Evolutionary conservation across 805 yeast genomes (phyloP).

Genomic region (Wickerhamiella lipophila): DNA sequence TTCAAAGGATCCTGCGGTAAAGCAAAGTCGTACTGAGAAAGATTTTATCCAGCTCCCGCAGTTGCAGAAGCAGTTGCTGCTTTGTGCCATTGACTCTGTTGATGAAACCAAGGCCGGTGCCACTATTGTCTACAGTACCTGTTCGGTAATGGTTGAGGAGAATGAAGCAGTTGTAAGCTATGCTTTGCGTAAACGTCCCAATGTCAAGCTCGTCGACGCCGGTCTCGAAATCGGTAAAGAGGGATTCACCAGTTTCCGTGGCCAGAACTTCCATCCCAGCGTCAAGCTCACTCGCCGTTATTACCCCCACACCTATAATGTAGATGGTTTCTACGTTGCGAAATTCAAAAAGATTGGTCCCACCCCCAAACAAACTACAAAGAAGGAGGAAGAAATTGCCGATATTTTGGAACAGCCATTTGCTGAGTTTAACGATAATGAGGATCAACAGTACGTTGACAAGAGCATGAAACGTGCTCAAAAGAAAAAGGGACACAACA

Average conservation of each 20-base stretch:
- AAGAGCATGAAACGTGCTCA: slow-evolving; percentile 32
- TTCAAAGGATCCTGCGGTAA: slow-evolving; percentile 91
- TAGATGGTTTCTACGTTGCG: slow-evolving; percentile 97
- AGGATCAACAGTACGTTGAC: slow-evolving; percentile 62
- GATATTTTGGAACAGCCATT: slow-evolving; percentile 78
- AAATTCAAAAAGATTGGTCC: slow-evolving; percentile 85
- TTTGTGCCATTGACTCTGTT: slow-evolving; percentile 94
- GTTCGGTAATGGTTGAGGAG: slow-evolving; percentile 97
- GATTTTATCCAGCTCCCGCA: slow-evolving; percentile 96
- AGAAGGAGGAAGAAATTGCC: slow-evolving; percentile 59
- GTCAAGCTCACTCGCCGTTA: slow-evolving; percentile 80
- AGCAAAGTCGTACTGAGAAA: slow-evolving; percentile 84
- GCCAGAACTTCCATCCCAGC: slow-evolving; percentile 73
- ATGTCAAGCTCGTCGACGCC: slow-evolving; percentile 85
- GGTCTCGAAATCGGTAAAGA: slow-evolving; percentile 90
- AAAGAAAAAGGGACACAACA: slow-evolving; percentile 27
- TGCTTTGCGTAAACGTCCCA: slow-evolving; percentile 90
- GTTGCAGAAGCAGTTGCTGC: slow-evolving; percentile 80
- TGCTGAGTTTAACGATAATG: slow-evolving; percentile 65
- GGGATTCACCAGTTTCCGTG: slow-evolving; percentile 88
- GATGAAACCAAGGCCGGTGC: slow-evolving; percentile 91
- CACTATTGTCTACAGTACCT: slow-evolving; percentile 87
- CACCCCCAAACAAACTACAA: slow-evolving; percentile 71
- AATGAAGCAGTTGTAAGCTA: slow-evolving; percentile 98
- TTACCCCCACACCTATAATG: slow-evolving; percentile 97